Evolutionary conservation across 495 filamentous ascomycete species (phyloP).

Genomic region (Aspergillus ellipticus): DNA sequence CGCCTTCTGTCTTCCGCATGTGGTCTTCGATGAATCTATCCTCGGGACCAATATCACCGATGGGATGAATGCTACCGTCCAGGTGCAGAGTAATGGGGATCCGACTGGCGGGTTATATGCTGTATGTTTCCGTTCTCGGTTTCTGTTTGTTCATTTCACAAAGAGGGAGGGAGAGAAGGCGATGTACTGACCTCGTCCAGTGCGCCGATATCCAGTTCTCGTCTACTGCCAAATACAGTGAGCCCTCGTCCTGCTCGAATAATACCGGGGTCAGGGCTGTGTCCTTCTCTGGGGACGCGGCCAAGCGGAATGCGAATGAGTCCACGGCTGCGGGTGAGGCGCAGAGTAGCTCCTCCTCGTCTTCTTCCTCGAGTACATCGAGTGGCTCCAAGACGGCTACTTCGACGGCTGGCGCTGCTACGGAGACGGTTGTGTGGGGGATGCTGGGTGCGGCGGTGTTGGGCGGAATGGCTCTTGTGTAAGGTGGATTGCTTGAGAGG

Average conservation of each 20-base stretch:
- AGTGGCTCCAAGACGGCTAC: slow-evolving; percentile 14
- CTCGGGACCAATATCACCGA: slow-evolving; percentile 31
- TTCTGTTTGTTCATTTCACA: too few relatives aligned
- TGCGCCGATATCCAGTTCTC: slow-evolving; percentile 62
- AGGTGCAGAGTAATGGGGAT: slow-evolving; percentile 55
- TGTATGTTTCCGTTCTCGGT: slow-evolving; percentile 28
- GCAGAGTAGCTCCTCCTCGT: slow-evolving; percentile 17
- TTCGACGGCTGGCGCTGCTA: slow-evolving; percentile 25
- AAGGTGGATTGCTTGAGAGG: too few relatives aligned
- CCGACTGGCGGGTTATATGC: slow-evolving; percentile 53
- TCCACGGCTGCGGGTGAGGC: slow-evolving; percentile 28
- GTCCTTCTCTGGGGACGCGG: slow-evolving; percentile 28
- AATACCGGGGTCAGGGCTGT: slow-evolving; percentile 43
- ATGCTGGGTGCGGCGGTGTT: slow-evolving; percentile 27
- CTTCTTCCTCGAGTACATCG: slow-evolving; percentile 3
- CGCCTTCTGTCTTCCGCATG: slow-evolving; percentile 52
- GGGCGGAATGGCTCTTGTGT: slow-evolving; percentile 31
- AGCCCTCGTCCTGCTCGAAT: slow-evolving; percentile 47
- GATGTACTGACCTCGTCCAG: slow-evolving; percentile 25
- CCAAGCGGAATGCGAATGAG: slow-evolving; percentile 35
- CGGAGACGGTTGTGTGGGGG: slow-evolving; percentile 35
- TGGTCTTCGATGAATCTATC: slow-evolving; percentile 38
- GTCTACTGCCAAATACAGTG: slow-evolving; percentile 19
- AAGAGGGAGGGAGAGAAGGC: too few relatives aligned
- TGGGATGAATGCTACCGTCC: slow-evolving; percentile 60